Conservation (phyloP, 1,284 basidiomycete species). For the Boletus sp. region DNA sequence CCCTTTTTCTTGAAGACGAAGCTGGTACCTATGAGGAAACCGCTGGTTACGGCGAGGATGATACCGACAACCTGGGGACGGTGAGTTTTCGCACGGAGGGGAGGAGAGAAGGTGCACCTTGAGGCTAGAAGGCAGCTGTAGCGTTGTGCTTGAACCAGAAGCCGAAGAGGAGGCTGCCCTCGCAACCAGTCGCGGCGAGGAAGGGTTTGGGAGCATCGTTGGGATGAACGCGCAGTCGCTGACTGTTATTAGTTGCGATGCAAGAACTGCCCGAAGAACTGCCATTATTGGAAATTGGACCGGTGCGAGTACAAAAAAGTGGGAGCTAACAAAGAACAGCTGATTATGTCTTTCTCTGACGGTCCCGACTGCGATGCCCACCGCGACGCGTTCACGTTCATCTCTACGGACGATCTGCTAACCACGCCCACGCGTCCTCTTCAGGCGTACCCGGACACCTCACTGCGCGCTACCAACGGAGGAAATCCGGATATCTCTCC, state of each 20-base stretch:
- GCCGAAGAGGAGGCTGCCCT: constrained; percentile 29
- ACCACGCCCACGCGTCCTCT: constrained; percentile 5
- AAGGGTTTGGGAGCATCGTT: constrained; percentile 13
- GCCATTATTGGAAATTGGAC: constrained; percentile 7
- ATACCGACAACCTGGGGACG: constrained; percentile 65
- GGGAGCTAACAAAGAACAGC: not conserved
- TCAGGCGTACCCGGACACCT: constrained; percentile 11
- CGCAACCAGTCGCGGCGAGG: constrained; percentile 16
- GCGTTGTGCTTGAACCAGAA: constrained; percentile 21
- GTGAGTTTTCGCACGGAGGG: not conserved
- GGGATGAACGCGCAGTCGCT: not conserved
- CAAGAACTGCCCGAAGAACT: constrained; percentile 3
- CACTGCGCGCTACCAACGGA: not conserved
- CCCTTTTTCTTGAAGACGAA: constrained; percentile 98
- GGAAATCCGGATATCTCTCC: constrained; percentile 25
- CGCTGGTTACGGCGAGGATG: constrained; percentile 79
- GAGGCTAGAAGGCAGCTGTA: constrained; percentile 32
- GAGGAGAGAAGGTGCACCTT: constrained; percentile 27
- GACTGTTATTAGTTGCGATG: constrained; percentile 15
- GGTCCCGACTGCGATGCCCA: not conserved
- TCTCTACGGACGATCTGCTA: constrained; percentile 11
- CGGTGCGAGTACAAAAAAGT: constrained; percentile 7
- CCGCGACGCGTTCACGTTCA: constrained; percentile 18
- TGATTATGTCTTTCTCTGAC: constrained; percentile 17
- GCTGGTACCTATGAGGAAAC: constrained; percentile 89